Evolutionary conservation across 2,329 filamentous ascomycete species (phyloP).

Genomic region (Keithomyces neogunnii): DNA sequence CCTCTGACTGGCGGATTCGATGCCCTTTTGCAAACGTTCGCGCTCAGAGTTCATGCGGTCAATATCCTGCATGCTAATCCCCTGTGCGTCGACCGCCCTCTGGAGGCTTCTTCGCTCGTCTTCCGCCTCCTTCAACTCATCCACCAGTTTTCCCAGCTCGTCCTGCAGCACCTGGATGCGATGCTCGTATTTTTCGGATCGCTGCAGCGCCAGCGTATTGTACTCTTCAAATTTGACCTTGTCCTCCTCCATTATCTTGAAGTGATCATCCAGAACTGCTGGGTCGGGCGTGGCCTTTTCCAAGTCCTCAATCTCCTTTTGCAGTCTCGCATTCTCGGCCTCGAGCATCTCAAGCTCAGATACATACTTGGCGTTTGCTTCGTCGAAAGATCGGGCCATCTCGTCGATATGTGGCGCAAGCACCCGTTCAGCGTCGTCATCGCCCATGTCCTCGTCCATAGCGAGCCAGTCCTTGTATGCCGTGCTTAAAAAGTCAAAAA

Average conservation of each 20-base stretch:
- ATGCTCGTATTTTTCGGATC: constrained; percentile 81
- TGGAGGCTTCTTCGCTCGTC: constrained; percentile 74
- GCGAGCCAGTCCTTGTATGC: constrained; percentile 92
- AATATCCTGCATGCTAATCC: constrained; percentile 95
- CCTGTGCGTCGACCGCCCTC: constrained; percentile 80
- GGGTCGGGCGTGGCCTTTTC: constrained; percentile 81
- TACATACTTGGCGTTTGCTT: constrained; percentile 73
- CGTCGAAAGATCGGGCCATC: constrained; percentile 85
- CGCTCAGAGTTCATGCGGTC: constrained; percentile 97
- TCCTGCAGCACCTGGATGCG: constrained; percentile 76
- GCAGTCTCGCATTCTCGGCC: constrained; percentile 70
- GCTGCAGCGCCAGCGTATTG: constrained; percentile 73
- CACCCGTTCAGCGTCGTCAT: constrained; percentile 72
- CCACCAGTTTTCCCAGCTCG: constrained; percentile 70
- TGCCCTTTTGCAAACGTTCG: constrained; percentile 82
- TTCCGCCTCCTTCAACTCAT: constrained; percentile 71
- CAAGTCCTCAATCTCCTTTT: constrained; percentile 81
- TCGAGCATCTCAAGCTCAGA: constrained; percentile 81
- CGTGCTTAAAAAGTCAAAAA: constrained; percentile 82
- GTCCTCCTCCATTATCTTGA: constrained; percentile 90
- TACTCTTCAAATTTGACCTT: constrained; percentile 93
- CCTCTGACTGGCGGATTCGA: constrained; percentile 66
- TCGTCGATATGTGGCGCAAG: constrained; percentile 75
- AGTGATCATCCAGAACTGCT: constrained; percentile 76
- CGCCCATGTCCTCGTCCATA: constrained; percentile 80